Evolutionary conservation across 2,329 filamentous ascomycete genomes (phyloP), one percentile per base, ranked within the genome.

Genomic region (Rachicladosporium sp.): DNA sequence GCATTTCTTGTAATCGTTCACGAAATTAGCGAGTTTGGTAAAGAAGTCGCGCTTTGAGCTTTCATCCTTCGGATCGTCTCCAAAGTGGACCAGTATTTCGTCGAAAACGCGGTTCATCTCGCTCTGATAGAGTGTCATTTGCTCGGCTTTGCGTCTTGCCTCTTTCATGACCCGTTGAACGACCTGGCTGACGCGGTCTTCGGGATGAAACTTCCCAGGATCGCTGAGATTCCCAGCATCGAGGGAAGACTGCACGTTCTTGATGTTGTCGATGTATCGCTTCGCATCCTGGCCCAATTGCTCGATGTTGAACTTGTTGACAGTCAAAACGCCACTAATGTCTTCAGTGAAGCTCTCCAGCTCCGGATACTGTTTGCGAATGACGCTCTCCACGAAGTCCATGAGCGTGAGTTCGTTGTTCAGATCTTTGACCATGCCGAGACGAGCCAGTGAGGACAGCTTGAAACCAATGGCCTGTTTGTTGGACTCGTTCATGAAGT

Each of bases 401-500:
- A 89, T 87, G 57, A 98, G 82, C 1, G 87, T 95, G 1, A 86
- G 89, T 62, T 96, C 83, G 62, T 98, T 98, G 73, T 95, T 95
- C 68, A 94, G 87, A 58, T 98, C 91, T 67, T 98, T 98, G 56
- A 96, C 85, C 88, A 98, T 96, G 45, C 82, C 88, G 40, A 98
- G 69, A 40, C 91, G 79, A 21, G 85, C 84, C 36, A 98, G 78
- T 4, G 91, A 95, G 56, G 87, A 91, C 10, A 98, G 76, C 68
- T 98, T 98, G 79, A 98, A 98, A 46, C 91, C 91, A 42, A 82
- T 84, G 3, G 91, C 91, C 65, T 96, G 91, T 67, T 98, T 98
- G 66, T 95, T 96, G 40, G 88, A 82, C 58, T 96, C 91, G 69
- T 98, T 98, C 91, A 98, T 98, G 71, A 94, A 98, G 63, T 98